Evolutionary conservation across 257 asterid species (phyloP).

Genomic region (Scutellaria galericulata): DNA sequence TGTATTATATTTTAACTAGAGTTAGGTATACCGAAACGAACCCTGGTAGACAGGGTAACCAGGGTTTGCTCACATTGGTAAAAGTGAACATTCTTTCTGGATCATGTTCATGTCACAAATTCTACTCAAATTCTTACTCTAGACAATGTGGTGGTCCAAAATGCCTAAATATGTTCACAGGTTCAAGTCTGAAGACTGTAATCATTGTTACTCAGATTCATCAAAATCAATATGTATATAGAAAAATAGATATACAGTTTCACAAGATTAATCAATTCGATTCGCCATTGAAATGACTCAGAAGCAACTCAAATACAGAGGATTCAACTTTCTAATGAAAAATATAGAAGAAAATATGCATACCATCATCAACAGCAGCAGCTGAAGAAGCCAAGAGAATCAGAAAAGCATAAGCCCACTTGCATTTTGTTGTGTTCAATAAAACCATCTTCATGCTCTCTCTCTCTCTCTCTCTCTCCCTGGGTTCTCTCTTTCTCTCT

Average conservation of each 20-base stretch:
- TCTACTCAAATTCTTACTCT: neutral
- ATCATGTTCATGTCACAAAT: neutral
- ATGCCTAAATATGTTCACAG: no score
- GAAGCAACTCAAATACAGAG: neutral
- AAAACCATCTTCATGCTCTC: constrained; percentile 34
- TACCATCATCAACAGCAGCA: constrained; percentile 37
- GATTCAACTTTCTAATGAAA: neutral
- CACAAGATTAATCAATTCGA: no score
- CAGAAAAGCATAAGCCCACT: constrained; percentile 23
- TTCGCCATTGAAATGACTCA: neutral
- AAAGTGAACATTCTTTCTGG: constrained; percentile 8
- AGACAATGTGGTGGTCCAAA: no score
- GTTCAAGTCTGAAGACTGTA: no score
- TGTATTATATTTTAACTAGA: no score
- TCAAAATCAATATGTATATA: no score
- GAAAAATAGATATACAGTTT: no score
- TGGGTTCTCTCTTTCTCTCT: neutral
- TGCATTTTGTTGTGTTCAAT: constrained; percentile 13
- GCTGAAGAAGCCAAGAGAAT: constrained; percentile 32
- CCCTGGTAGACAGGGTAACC: neutral
- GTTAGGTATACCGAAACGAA: no score
- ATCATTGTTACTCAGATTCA: no score
- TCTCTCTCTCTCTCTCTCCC: neutral
- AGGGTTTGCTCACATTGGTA: neutral
- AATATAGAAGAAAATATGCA: neutral